phyloP scores from a whole-genome alignment of 176 grass and related monocot genomes.

The Saccharum spontaneum region DNA sequence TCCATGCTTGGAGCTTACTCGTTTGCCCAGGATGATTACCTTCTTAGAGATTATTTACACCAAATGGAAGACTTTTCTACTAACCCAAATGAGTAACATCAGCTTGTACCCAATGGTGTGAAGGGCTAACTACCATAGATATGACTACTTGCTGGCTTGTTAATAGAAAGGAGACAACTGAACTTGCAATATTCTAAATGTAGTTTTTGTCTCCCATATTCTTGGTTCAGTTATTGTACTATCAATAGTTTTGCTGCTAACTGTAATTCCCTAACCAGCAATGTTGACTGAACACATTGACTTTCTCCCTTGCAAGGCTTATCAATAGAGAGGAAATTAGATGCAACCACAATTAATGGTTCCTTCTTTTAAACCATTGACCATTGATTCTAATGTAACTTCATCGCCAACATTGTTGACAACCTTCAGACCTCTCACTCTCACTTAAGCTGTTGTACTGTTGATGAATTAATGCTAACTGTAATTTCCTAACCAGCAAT shows the following conservation, averaged over 20 bases:
- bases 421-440: background rate
- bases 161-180: background rate
- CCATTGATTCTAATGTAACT: background rate
- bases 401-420: background rate
- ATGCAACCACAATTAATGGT: background rate
- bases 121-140: slow-evolving; percentile 19
- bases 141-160: slow-evolving; percentile 8
- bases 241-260: slow-evolving; percentile 2
- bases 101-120: background rate
- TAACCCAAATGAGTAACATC: background rate
- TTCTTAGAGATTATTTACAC: slow-evolving; percentile 9
- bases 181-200: background rate
- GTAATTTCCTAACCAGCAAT: background rate
- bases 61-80: background rate
- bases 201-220: background rate
- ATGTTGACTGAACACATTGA: background rate
- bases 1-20: background rate
- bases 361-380: background rate
- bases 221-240: background rate
- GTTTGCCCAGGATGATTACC: background rate
- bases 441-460: background rate
- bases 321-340: background rate
- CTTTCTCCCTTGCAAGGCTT: background rate
- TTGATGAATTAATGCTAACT: slow-evolving; percentile 10
- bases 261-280: background rate